These are phyloP conservation scores for Coemansia sp. DNA, from an alignment of 192 early-diverging fungal species.

Conservation along the genomic window DNA sequence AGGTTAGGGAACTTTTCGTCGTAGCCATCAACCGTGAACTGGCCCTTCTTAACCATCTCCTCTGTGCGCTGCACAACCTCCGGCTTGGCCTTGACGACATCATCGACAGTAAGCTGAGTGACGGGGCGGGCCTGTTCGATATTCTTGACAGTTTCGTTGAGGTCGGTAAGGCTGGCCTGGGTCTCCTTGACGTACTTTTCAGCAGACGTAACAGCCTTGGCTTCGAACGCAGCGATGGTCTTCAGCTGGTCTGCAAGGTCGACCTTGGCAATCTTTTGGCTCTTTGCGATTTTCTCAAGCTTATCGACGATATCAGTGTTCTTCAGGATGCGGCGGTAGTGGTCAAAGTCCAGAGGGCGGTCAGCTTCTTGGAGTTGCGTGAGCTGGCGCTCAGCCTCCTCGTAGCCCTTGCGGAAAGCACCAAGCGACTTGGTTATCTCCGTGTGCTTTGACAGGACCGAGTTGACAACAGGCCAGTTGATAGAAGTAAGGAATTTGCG, in stretches of 20 bases:
- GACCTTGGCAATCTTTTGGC: conserved; percentile 79
- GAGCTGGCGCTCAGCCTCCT: conserved; percentile 83
- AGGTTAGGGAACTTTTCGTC: conserved; percentile 90
- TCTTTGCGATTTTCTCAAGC: conserved; percentile 80
- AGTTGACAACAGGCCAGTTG: conserved; percentile 87
- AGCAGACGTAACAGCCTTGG: conserved; percentile 71
- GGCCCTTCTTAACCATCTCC: conserved; percentile 87
- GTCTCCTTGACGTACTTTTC: conserved; percentile 83
- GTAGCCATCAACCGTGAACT: conserved; percentile 93
- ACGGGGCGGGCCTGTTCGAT: conserved; percentile 93
- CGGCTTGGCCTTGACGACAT: conserved; percentile 90
- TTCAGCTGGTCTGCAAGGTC: conserved; percentile 85
- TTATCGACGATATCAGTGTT: conserved; percentile 89
- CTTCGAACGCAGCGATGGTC: conserved; percentile 73
- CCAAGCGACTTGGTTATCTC: conserved; percentile 84
- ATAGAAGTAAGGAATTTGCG: conserved; percentile 70
- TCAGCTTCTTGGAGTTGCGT: conserved; percentile 79
- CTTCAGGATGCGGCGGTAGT: conserved; percentile 85
- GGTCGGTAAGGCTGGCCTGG: conserved; percentile 80
- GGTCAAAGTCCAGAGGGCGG: conserved; percentile 81
- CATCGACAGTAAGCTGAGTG: conserved; percentile 90
- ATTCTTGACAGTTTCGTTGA: conserved; percentile 86
- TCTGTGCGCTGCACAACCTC: conserved; percentile 87
- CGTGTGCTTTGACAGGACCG: conserved; percentile 74
- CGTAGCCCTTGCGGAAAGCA: conserved; percentile 94